Evolutionary conservation across 306 rosid genomes (phyloP), one percentile per base, ranked within the genome.

Genomic region (Casuarina glauca): DNA sequence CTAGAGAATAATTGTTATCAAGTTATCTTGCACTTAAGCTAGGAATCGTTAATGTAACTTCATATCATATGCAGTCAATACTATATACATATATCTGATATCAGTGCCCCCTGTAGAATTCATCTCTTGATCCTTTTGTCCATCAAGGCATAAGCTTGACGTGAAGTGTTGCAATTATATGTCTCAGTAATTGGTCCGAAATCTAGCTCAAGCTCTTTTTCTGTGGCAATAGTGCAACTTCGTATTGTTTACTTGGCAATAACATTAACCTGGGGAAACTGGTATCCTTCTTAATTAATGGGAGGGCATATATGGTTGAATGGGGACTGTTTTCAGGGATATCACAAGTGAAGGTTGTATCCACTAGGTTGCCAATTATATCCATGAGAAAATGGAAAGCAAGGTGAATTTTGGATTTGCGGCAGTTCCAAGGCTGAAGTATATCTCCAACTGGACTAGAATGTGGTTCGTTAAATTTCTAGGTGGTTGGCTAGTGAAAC

Each of bases 341-440:
- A 58, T 58, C 64, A 17, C 64, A 26, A 58, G 64, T 38, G 46
- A 63, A 63, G 44, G 44, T 12, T 12, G 6, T 38, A 15, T 17
- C 69, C n/a, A 12, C 69, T 38, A 15, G 69, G 19, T 63, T 38
- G 69, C 69, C 13, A 36, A 63, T 38, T 44, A 38, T 38, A 63
- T 11, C 5, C 32, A 63, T 38, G 46, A 63, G n/a, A 54, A 2
- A 11, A 38, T 63, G 69, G 45, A 63, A 63, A 39, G 69, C 36
- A 16, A 63, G n/a, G 1, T 63, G 46, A 38, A 63, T 63, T 38
- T 63, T 44, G 69, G 20, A 54, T 54, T n/a, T 38, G 69, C 38
- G 69, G 69, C 20, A 63, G 69, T 63, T 63, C 69, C 44, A 13
- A 11, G 17, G 44, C 69, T 63, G 45, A 38, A 63, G 69, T 38